Evolutionary conservation across 1,284 basidiomycete genomes (phyloP).

Genomic region (Apiotrichum sp.): DNA sequence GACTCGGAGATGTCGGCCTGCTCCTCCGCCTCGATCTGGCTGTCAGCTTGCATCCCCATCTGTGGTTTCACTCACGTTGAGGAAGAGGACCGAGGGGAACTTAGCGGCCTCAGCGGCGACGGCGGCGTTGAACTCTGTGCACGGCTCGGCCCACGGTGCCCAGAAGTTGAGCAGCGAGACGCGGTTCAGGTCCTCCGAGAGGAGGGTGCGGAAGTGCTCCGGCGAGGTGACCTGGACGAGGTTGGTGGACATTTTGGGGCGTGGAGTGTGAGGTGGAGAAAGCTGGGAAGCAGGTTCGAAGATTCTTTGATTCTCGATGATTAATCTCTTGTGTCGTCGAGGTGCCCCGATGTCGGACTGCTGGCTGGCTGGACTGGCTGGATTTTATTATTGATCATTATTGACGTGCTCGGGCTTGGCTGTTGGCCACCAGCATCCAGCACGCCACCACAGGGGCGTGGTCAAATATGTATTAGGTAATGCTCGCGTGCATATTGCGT

Average conservation of each 20-base stretch:
- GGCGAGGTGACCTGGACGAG: conserved; percentile 56
- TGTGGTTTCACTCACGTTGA: conserved; percentile 55
- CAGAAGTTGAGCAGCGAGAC: conserved; percentile 87
- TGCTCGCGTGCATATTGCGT: no score
- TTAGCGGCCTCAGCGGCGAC: conserved; percentile 65
- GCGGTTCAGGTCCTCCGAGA: conserved; percentile 67
- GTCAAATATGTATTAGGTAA: no score
- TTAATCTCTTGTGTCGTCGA: no score
- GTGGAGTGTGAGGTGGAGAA: not conserved
- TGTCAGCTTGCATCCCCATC: no score
- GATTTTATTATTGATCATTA: no score
- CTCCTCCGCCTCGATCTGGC: conserved; percentile 81
- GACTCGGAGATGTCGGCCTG: conserved; percentile 86
- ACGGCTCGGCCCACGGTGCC: conserved; percentile 87
- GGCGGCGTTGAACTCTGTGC: conserved; percentile 75
- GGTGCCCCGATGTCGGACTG: no score
- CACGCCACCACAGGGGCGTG: no score
- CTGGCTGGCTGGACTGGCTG: no score
- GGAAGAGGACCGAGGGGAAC: conserved; percentile 62
- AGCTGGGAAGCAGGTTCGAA: no score
- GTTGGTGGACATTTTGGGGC: conserved; percentile 32
- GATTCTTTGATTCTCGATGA: no score
- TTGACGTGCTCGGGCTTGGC: no score
- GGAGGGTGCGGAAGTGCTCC: conserved; percentile 64
- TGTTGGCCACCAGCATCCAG: no score